Base-by-base conservation (phyloP, 805 yeast genomes). In the Kodamaea laetipori region DNA sequence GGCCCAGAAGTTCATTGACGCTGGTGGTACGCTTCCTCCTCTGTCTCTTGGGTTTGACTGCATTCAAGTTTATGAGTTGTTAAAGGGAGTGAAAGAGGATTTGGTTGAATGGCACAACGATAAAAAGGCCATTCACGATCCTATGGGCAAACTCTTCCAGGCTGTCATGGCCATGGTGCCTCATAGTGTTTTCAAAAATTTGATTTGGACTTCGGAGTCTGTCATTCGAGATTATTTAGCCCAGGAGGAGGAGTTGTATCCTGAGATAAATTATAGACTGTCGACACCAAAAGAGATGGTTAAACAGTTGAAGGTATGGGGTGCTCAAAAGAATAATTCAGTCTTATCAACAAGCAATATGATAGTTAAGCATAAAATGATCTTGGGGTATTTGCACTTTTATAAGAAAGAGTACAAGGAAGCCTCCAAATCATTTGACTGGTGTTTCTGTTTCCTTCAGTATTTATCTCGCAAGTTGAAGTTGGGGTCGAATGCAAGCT, bases 21-120 rank as follows among this genome's bases (percentile, higher is more conserved):
- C 47, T 5, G 40, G 45, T 28, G 59, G 57, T 4, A 37, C 35
- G 6, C 44, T 60, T n/a, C 48, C 50, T 6, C 47, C 41, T 8
- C 39, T 26, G 25, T 61, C 63, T 3, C 39, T 58, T 13, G 60
- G 58, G 4, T 39, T 41, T 21, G 44, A 49, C 5, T 52, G 59
- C 36, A 41, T 58, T 9, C 15, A 32, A 6, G 13, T 40, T 13
- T 6, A 24, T 21, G 37, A 25, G 13, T 13, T 23, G n/a, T n/a
- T 30, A 10, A 17, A 30, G 15, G 34, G 18, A 10, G 34, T 15
- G 4, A 30, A 30, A 15, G 34, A 13, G 17, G 34, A 30, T 6
- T 30, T 30, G 19, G 34, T 30, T 3, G 34, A 3, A 6, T 30
- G 34, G 34, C 34, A 30, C 34, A 30, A 30, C 19, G 15, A 11